Conservation (phyloP, 768 basidiomycete species). For the Lactarius psammicola region DNA sequence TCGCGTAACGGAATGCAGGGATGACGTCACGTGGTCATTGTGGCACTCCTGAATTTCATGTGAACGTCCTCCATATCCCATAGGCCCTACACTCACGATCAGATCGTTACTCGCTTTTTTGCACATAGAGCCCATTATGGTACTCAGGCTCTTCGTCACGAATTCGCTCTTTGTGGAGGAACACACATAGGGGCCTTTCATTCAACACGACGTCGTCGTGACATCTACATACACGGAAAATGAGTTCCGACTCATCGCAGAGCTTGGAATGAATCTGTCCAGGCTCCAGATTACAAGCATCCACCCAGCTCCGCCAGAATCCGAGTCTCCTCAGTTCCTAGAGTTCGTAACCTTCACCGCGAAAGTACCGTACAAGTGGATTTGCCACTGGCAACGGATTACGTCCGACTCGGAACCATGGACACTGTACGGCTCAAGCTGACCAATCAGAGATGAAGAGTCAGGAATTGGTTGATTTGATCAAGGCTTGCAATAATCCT, state of each 20-base stretch:
- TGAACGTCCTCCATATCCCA: too few species aligned
- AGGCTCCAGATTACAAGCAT: not conserved
- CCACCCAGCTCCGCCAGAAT: not conserved
- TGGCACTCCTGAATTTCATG: too few species aligned
- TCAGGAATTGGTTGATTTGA: not conserved
- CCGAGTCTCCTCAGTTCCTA: not conserved
- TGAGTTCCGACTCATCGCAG: not conserved
- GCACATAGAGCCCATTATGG: not conserved
- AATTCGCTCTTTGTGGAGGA: not conserved
- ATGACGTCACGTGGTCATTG: too few species aligned
- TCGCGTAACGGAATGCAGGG: too few species aligned
- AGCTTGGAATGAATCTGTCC: not conserved
- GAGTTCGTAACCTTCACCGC: not conserved
- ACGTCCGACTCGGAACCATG: not conserved
- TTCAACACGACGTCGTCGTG: not conserved
- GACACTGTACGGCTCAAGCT: not conserved
- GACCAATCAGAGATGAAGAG: not conserved
- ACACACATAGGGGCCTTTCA: too few species aligned
- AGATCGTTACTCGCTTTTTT: too few species aligned
- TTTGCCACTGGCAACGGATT: not conserved
- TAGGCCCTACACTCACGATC: too few species aligned
- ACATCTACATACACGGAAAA: not conserved
- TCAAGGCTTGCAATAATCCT: not conserved
- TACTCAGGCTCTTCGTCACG: too few species aligned
- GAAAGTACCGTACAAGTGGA: not conserved